A percentile compares a stretch with the other conserved stretches of the same genome.
Conservation (phyloP, 208 protist genomes). For the Naegleria gruberi region DNA sequence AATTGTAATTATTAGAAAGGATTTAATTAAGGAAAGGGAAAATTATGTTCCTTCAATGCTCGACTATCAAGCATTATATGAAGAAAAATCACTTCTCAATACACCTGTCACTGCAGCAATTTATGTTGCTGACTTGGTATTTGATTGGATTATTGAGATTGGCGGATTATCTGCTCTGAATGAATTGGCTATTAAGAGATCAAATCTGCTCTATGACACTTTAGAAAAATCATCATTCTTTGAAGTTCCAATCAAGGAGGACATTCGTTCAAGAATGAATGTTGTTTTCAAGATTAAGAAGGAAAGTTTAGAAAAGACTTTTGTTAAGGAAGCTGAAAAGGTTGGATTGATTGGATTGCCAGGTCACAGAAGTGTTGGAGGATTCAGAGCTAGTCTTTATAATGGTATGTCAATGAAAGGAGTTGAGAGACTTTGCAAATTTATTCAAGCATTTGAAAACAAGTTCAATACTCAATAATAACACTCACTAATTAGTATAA, state of each 20-base stretch:
- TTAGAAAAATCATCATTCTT: constrained; percentile 44
- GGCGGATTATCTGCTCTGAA: constrained; percentile 44
- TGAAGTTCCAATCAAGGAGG: constrained; percentile 30
- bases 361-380: constrained; percentile 67
- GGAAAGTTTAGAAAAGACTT: constrained; percentile 45
- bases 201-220: constrained; percentile 44
- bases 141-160: constrained; percentile 51
- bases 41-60: neutral
- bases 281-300: constrained; percentile 45
- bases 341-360: constrained; percentile 46
- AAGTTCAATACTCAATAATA: neutral
- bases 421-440: constrained; percentile 42
- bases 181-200: constrained; percentile 36
- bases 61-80: constrained; percentile 20
- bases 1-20: constrained; percentile 41
- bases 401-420: constrained; percentile 52
- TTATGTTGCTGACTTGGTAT: constrained; percentile 57
- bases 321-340: constrained; percentile 46
- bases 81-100: constrained; percentile 51
- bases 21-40: constrained; percentile 8
- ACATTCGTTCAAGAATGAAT: constrained; percentile 60
- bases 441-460: constrained; percentile 54
- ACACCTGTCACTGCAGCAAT: constrained; percentile 56
- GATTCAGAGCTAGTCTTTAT: constrained; percentile 60
- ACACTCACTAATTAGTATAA: too few species aligned